Conservation (phyloP, 2,329 filamentous ascomycete genomes). For the Geosmithia flava region DNA sequence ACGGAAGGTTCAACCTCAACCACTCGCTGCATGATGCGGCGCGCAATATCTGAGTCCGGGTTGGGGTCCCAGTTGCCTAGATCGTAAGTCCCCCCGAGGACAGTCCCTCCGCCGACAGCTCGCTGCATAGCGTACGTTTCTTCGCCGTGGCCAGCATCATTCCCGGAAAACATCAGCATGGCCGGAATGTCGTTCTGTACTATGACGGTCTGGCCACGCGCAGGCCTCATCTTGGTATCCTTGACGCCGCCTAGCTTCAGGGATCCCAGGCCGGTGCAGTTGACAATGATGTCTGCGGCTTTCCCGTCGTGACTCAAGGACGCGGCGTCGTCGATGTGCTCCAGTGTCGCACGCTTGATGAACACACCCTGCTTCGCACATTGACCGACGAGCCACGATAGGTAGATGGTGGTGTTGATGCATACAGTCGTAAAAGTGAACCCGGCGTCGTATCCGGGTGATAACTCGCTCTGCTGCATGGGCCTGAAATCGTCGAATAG, state of each 20-base stretch:
- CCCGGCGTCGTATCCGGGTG: slow-evolving; percentile 42
- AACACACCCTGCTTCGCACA: slow-evolving; percentile 48
- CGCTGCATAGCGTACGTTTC: slow-evolving; percentile 65
- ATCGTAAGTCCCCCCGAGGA: slow-evolving; percentile 67
- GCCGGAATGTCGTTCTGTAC: slow-evolving; percentile 59
- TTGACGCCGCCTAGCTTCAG: slow-evolving; percentile 55
- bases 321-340: slow-evolving; percentile 49
- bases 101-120: slow-evolving; percentile 57
- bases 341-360: slow-evolving; percentile 36
- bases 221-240: slow-evolving; percentile 51
- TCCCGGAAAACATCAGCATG: slow-evolving; percentile 51
- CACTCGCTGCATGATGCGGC: slow-evolving; percentile 62
- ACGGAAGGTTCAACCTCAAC: slow-evolving; percentile 48
- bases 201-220: slow-evolving; percentile 59
- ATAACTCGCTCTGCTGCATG: slow-evolving; percentile 45
- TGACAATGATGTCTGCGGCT: slow-evolving; percentile 49
- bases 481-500: slow-evolving; percentile 57
- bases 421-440: slow-evolving; percentile 55
- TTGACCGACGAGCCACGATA: slow-evolving; percentile 57
- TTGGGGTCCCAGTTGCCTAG: slow-evolving; percentile 61
- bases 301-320: slow-evolving; percentile 40
- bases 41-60: slow-evolving; percentile 58
- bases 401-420: slow-evolving; percentile 62
- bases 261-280: slow-evolving; percentile 57
- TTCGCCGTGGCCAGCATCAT: slow-evolving; percentile 57